A percentile compares a stretch with the other conserved stretches of the same genome.
phyloP scores from a whole-genome alignment of 169 alveolate genomes.

The Perkinsus chesapeaki region DNA sequence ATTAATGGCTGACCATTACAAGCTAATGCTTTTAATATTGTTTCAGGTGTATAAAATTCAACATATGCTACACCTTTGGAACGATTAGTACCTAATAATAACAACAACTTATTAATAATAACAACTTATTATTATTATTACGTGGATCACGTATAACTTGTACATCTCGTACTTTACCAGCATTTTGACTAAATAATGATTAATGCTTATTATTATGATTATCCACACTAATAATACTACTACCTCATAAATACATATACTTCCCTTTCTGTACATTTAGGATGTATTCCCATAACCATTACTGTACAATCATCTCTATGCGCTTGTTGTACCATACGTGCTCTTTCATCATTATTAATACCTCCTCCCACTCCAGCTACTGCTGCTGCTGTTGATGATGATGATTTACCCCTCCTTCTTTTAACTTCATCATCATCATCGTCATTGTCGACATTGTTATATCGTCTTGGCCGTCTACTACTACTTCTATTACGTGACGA shows the following conservation, averaged over 20 bases:
- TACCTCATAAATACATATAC: constrained; percentile 82
- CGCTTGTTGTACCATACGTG: constrained; percentile 62
- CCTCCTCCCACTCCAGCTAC: too few species aligned
- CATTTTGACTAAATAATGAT: too few species aligned
- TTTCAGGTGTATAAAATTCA: constrained; percentile 87
- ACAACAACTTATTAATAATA: neutral
- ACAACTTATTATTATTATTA: neutral
- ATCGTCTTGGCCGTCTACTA: too few species aligned
- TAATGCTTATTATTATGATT: too few species aligned
- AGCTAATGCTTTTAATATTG: constrained; percentile 83
- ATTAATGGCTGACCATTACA: constrained; percentile 73
- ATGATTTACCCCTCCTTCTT: neutral
- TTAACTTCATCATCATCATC: too few species aligned
- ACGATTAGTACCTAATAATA: constrained; percentile 65
- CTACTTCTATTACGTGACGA: too few species aligned
- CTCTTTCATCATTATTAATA: neutral
- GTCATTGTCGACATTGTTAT: too few species aligned
- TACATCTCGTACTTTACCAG: constrained; percentile 91
- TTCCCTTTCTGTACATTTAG: constrained; percentile 84
- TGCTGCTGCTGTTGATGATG: neutral
- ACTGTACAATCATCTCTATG: constrained; percentile 91
- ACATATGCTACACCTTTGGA: constrained; percentile 93
- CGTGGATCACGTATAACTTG: constrained; percentile 80
- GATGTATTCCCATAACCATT: constrained; percentile 73
- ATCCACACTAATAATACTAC: too few species aligned